Percentiles rank a stretch among this genome's conserved stretches.
Evolutionary conservation across 2,329 filamentous ascomycete genomes (phyloP).

Genomic region (Venturia oleaginea): DNA sequence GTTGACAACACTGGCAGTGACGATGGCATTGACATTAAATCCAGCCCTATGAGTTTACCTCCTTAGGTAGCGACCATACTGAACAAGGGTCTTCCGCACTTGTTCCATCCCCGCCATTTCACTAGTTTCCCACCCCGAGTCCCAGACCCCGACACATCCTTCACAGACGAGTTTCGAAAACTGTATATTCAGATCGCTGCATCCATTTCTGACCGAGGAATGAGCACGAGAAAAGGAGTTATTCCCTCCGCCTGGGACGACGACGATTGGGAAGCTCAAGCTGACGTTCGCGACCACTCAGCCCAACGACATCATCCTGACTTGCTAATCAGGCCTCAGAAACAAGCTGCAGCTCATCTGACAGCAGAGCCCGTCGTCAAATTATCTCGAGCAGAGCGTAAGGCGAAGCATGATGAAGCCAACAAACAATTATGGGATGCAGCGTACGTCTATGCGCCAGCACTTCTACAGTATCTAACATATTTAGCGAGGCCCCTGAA

Average conservation of each 20-base stretch:
- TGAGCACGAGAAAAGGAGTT: constrained; percentile 29
- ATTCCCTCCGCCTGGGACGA: constrained; percentile 81
- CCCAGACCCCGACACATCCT: neutral
- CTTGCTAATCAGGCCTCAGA: constrained; percentile 29
- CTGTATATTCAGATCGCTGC: neutral
- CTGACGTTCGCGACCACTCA: constrained; percentile 48
- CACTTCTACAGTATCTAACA: neutral
- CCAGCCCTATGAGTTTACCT: neutral
- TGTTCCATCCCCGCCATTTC: neutral
- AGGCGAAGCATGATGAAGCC: constrained; percentile 70
- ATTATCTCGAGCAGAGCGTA: constrained; percentile 65
- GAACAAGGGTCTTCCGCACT: neutral
- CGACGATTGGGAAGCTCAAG: constrained; percentile 77
- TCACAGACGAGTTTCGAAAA: neutral
- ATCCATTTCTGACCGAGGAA: neutral
- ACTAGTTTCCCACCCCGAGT: too few species aligned
- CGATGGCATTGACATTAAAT: neutral
- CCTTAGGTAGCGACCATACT: neutral
- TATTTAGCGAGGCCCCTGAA: constrained; percentile 59
- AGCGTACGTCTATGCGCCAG: constrained; percentile 49
- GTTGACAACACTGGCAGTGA: neutral
- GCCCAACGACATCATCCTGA: constrained; percentile 17
- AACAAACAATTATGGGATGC: constrained; percentile 85
- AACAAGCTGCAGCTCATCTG: constrained; percentile 27
- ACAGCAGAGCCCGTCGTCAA: constrained; percentile 37